Evolutionary conservation across 305 asterid species (phyloP), one percentile per base, ranked within the genome.

Genomic region (Rubia tinctorum): DNA sequence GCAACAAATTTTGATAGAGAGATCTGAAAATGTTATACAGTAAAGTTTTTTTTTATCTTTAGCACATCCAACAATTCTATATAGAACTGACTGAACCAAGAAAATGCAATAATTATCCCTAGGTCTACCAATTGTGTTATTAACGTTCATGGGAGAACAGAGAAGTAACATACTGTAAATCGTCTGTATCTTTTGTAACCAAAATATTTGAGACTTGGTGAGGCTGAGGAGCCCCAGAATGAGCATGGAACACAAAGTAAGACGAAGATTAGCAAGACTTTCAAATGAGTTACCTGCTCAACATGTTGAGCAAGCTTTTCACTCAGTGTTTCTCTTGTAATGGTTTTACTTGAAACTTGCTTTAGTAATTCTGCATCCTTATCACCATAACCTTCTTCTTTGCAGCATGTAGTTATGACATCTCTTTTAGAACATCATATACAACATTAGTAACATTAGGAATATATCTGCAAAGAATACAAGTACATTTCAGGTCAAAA

Each of bases 231-330:
- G 5, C 60, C 40, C 39, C n/a, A 25, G 66, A 25, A 61, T 61
- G 39, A 12, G 4, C 39, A 30, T 4, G 10, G 66, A 61, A 61
- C 66, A 61, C 42, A 61, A 27, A 61, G 42, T 7, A 61, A 23
- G 66, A 42, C 11, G n/a, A 30, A 25, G 18, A 61, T 18, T 3
- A 66, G 22, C 30, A 49, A 55, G 40, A 55, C 2, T 23, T 14
- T 22, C 22, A 43, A 39, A 61, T 39, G 58, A 53, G 67, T 78
- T 69, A 90, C 98, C 88, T 90, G 86, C 77, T 90, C 91, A 58
- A 92, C 98, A 78, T 92, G 97, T 73, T 84, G 89, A 72, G 96
- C 86, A 64, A 93, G 98, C 86, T 91, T 93, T 77, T 88, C 97
- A 34, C 87, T 83, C 73, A 88, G 78, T 43, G 86, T 87, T 73